These are phyloP conservation scores for Cicer yamashitae DNA, from an alignment of 306 rosid species.

Conservation along the genomic window DNA sequence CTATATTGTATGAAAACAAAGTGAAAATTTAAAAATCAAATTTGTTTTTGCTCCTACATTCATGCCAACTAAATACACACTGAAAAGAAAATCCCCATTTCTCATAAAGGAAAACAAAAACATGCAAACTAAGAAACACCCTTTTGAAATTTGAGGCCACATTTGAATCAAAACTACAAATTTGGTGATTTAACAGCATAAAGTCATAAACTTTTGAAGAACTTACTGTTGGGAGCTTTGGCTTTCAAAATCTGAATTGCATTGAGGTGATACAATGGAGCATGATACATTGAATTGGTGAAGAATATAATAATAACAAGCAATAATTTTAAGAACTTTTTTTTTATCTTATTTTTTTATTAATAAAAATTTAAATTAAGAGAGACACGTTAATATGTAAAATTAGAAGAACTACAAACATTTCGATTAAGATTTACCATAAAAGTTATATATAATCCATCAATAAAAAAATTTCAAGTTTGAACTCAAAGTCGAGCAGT, in stretches of 20 bases:
- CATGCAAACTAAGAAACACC: constrained; percentile 34
- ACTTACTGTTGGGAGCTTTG: constrained; percentile 48
- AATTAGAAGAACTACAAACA: too few species aligned
- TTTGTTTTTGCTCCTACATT: constrained; percentile 21
- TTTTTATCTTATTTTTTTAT: neutral
- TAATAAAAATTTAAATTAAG: too few species aligned
- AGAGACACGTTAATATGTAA: too few species aligned
- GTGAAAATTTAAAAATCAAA: constrained; percentile 39
- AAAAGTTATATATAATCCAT: too few species aligned
- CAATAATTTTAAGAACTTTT: neutral
- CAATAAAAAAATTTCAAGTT: too few species aligned
- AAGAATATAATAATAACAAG: constrained; percentile 43
- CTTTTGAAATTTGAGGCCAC: constrained; percentile 31
- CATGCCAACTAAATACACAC: constrained; percentile 36
- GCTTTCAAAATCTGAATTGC: constrained; percentile 52
- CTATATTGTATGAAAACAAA: constrained; percentile 18
- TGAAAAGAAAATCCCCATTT: constrained; percentile 28
- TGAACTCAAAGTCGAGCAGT: too few species aligned
- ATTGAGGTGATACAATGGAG: constrained; percentile 61
- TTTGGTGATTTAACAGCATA: constrained; percentile 22
- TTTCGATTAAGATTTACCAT: too few species aligned
- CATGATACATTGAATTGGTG: constrained; percentile 42
- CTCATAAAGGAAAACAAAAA: constrained; percentile 18
- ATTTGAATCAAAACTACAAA: constrained; percentile 35
- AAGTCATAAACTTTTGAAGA: constrained; percentile 34